phyloP scores from a whole-genome alignment of 225 moss, liverwort and hornwort species.

The Straminergon stramineum region DNA sequence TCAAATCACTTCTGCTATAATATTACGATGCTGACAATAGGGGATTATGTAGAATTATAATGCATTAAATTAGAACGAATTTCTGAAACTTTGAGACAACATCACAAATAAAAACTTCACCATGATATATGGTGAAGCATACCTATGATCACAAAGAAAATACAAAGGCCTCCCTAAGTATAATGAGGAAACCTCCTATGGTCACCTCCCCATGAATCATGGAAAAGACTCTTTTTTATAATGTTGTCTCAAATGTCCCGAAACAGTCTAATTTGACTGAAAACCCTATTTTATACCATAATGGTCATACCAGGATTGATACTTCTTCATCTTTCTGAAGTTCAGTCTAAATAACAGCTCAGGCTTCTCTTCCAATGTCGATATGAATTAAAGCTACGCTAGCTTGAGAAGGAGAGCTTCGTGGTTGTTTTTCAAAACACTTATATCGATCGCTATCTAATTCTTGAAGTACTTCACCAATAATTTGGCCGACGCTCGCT shows the following conservation, averaged over 20 bases:
- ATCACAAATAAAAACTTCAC: background rate
- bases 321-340: background rate
- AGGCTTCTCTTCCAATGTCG: background rate
- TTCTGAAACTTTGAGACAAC: background rate
- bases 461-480: conserved; percentile 60
- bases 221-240: too few species aligned
- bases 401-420: background rate
- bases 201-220: background rate
- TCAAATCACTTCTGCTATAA: background rate
- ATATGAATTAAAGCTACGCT: background rate
- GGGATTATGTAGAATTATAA: background rate
- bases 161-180: background rate
- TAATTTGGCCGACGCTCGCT: conserved; percentile 64
- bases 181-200: background rate
- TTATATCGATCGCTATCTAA: conserved; percentile 53
- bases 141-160: background rate
- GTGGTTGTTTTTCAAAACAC: background rate
- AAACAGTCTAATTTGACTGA: background rate
- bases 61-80: background rate
- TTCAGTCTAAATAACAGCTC: background rate
- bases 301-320: background rate
- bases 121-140: background rate
- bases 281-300: background rate
- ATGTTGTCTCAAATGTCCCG: background rate
- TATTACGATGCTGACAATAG: background rate